Evolutionary conservation across 306 rosid species (phyloP).

Genomic region (Cicer bijugum): DNA sequence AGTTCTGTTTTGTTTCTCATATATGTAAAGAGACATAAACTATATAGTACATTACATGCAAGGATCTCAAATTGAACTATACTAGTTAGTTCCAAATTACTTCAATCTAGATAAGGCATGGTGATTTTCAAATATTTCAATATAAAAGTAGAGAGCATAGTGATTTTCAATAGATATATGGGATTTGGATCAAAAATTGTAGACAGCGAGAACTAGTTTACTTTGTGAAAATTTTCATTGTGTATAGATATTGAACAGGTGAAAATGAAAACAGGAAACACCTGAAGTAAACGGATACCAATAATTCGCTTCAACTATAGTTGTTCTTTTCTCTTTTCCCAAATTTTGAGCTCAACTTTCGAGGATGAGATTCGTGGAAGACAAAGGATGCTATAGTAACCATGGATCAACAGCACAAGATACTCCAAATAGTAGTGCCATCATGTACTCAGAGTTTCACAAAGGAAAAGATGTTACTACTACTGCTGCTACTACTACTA

Average conservation of each 20-base stretch:
- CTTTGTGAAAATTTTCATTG: constrained; percentile 13
- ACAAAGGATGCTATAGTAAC: constrained; percentile 66
- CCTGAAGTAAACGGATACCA: no score
- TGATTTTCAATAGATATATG: constrained; percentile 30
- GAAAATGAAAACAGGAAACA: no score
- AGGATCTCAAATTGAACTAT: not conserved
- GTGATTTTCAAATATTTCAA: constrained; percentile 22
- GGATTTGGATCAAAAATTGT: constrained; percentile 39
- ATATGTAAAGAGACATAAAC: not conserved
- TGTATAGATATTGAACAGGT: constrained; percentile 15
- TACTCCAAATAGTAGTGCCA: constrained; percentile 50
- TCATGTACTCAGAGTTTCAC: constrained; percentile 72
- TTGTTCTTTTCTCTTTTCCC: constrained; percentile 18
- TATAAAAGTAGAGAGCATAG: not conserved
- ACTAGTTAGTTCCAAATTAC: constrained; percentile 22
- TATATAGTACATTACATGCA: not conserved
- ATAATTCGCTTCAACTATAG: not conserved
- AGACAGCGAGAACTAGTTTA: constrained; percentile 2
- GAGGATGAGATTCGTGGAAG: constrained; percentile 84
- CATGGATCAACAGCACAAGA: constrained; percentile 58
- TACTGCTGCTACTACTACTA: not conserved
- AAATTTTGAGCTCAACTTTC: constrained; percentile 28
- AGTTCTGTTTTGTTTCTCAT: not conserved
- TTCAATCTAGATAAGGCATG: constrained; percentile 39
- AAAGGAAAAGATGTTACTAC: constrained; percentile 59